Conservation (phyloP, 345 rosid species). For the Aquilaria yunnanensis region DNA sequence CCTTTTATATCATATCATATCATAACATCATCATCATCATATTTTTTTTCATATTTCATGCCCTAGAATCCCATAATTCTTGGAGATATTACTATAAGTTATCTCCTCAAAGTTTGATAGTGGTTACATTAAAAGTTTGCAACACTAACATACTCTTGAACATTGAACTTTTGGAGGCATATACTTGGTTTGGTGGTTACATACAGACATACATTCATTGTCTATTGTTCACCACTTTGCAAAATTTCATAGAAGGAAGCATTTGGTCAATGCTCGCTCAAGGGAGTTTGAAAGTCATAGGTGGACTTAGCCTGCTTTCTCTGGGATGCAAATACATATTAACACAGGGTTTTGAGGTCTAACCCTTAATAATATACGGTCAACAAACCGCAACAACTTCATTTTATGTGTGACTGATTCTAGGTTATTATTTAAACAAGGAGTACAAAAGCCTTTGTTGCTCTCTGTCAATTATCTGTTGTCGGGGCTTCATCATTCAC, state of each 20-base stretch:
- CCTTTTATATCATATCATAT: too few relatives aligned
- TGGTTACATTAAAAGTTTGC: too few relatives aligned
- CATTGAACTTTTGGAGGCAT: too few relatives aligned
- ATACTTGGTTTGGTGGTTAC: too few relatives aligned
- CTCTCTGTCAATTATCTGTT: slow-evolving; percentile 87
- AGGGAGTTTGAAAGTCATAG: slow-evolving; percentile 85
- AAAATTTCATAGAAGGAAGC: slow-evolving; percentile 66
- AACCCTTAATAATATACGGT: not conserved
- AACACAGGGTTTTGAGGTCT: slow-evolving; percentile 81
- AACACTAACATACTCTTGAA: too few relatives aligned
- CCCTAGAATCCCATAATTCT: too few relatives aligned
- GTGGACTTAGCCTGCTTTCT: slow-evolving; percentile 84
- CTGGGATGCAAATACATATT: slow-evolving; percentile 84
- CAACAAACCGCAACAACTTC: slow-evolving; percentile 7
- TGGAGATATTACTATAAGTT: too few relatives aligned
- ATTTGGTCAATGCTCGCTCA: slow-evolving; percentile 84
- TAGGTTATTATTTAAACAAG: slow-evolving; percentile 95
- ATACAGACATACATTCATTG: too few relatives aligned
- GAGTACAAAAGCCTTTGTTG: slow-evolving; percentile 94
- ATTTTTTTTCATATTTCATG: too few relatives aligned
- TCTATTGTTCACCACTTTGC: slow-evolving; percentile 9
- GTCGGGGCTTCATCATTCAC: slow-evolving; percentile 90
- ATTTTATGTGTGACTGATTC: slow-evolving; percentile 20
- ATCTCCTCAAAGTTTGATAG: too few relatives aligned
- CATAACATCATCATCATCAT: too few relatives aligned